phyloP scores from a whole-genome alignment of 257 asterid genomes.

The Solanum sparsipilum region DNA sequence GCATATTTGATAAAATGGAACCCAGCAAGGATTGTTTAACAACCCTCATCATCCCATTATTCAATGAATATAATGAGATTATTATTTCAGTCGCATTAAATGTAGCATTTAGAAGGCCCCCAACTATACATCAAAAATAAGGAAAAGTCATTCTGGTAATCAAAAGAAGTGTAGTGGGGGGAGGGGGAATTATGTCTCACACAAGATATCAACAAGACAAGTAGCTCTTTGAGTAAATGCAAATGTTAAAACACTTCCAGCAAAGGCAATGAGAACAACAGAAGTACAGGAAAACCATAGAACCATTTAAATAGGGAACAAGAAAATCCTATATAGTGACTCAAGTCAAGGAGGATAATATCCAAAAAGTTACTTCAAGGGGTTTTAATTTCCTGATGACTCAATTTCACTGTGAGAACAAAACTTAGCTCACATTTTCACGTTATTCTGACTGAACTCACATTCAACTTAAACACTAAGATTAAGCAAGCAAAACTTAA shows the following conservation, averaged over 20 bases:
- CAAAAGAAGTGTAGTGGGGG: not conserved
- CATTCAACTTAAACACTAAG: not conserved
- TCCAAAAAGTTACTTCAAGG: not conserved
- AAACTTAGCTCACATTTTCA: not conserved
- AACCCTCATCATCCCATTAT: conserved; percentile 84
- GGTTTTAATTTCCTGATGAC: not conserved
- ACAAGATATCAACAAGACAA: not conserved
- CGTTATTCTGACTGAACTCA: not conserved
- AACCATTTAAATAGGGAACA: not conserved
- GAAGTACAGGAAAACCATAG: not conserved
- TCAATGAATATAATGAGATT: conserved; percentile 79
- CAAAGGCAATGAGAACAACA: not conserved
- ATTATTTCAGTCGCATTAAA: conserved; percentile 97
- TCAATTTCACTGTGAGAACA: not conserved
- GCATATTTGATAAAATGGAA: conserved; percentile 96
- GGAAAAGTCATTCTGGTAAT: not conserved
- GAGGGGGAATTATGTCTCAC: not conserved
- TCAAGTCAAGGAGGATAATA: not conserved
- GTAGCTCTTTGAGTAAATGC: not conserved
- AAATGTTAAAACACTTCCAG: not conserved
- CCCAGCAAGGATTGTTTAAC: conserved; percentile 88
- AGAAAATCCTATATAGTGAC: not conserved
- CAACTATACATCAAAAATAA: conserved; percentile 41
- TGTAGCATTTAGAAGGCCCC: conserved; percentile 93
- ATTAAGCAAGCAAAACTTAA: not conserved